Evolutionary conservation across 345 rosid species (phyloP).

Genomic region (Syzygium grande): DNA sequence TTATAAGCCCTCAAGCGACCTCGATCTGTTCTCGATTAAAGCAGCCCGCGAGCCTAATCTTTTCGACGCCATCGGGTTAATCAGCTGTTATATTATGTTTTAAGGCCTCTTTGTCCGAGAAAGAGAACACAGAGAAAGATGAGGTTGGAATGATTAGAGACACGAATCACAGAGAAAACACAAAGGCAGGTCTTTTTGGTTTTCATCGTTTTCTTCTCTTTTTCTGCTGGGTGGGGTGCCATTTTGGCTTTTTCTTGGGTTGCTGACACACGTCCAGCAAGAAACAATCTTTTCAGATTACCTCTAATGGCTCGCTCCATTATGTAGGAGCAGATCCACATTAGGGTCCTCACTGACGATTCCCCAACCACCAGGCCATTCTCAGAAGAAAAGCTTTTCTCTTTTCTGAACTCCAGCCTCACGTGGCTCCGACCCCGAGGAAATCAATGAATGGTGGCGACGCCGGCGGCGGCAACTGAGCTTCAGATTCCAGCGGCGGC

Average conservation of each 20-base stretch:
- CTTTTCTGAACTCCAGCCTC: slow-evolving; percentile 3
- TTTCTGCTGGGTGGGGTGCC: not conserved
- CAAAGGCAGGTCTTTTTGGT: not conserved
- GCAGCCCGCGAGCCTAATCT: not conserved
- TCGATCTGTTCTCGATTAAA: not conserved
- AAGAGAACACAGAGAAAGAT: not conserved
- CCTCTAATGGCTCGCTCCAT: slow-evolving; percentile 1
- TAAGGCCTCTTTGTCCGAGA: not conserved
- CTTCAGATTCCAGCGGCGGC: not conserved
- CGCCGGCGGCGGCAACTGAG: slow-evolving; percentile 1
- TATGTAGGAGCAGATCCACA: not conserved
- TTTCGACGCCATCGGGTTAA: not conserved
- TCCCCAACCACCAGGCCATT: not conserved
- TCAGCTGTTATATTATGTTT: not conserved
- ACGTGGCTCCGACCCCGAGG: slow-evolving; percentile 74
- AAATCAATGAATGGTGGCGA: slow-evolving; percentile 58
- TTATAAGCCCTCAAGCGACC: not conserved
- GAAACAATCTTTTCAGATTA: slow-evolving; percentile 2
- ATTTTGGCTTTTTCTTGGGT: not conserved
- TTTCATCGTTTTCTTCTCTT: not conserved
- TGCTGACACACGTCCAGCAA: not conserved
- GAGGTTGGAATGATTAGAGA: not conserved
- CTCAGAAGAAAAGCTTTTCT: not conserved
- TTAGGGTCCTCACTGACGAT: not conserved
- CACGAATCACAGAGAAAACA: not conserved